Evolutionary conservation across 352 stramenopile genomes (phyloP).

Genomic region (Thraustochytrium sp.): DNA sequence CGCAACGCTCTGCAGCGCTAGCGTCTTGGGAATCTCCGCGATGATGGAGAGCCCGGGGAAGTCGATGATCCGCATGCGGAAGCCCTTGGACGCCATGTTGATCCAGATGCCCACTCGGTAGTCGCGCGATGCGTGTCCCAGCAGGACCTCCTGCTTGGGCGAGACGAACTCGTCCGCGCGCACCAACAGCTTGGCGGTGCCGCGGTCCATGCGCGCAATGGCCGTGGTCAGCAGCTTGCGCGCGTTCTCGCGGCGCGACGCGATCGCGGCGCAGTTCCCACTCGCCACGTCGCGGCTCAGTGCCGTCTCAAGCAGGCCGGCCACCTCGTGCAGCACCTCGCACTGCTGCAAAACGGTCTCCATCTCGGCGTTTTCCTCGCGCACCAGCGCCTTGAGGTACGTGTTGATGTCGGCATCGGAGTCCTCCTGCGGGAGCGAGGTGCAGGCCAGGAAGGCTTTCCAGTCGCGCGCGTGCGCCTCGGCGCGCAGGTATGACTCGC

Average conservation of each 20-base stretch:
- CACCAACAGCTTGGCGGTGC: not conserved
- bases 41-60: conserved; percentile 40
- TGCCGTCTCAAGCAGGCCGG: not conserved
- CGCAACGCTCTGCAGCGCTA: conserved; percentile 27
- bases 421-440: not conserved
- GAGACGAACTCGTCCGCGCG: conserved; percentile 9
- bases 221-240: not conserved
- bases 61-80: conserved; percentile 41
- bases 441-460: conserved; percentile 12
- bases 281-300: not conserved
- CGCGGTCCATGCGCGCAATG: not conserved
- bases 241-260: not conserved
- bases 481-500: not conserved
- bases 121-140: not conserved
- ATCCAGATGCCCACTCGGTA: conserved; percentile 3
- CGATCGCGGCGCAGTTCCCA: not conserved
- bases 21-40: conserved; percentile 21
- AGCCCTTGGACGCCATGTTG: conserved; percentile 32
- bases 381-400: not conserved
- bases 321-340: not conserved
- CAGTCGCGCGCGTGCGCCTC: not conserved
- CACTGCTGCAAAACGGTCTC: not conserved
- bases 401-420: conserved; percentile 28
- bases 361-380: not conserved
- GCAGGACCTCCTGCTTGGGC: conserved; percentile 14